Conservation (phyloP, 257 asterid species). For the Solanum piurae region DNA sequence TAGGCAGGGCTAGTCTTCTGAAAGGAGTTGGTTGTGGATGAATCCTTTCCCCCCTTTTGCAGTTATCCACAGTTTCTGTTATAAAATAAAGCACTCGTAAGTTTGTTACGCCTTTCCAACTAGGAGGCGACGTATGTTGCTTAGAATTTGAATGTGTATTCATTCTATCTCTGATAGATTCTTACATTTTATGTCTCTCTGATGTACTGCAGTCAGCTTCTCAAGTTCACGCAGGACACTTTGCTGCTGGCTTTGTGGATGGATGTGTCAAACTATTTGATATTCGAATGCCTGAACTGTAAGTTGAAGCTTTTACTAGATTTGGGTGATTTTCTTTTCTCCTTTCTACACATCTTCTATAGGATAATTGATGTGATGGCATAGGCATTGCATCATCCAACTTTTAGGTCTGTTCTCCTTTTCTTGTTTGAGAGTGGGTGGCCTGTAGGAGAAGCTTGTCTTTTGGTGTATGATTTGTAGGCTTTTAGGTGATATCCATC, state of each 20-base stretch:
- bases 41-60: not conserved
- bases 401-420: not conserved
- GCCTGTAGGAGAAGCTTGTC: not conserved
- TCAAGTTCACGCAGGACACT: conserved; percentile 84
- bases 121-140: not conserved
- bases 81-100: not conserved
- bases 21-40: not conserved
- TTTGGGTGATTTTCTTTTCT: not conserved
- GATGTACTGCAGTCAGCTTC: conserved; percentile 61
- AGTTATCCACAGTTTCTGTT: not conserved
- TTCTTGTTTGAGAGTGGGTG: not conserved
- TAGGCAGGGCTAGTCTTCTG: not conserved
- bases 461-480: not conserved
- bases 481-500: not conserved
- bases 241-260: conserved; percentile 85
- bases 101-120: not conserved
- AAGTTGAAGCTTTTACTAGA: conserved; percentile 19
- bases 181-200: not conserved
- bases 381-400: not conserved
- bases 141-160: not conserved
- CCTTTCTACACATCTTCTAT: not conserved
- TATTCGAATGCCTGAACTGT: conserved; percentile 76
- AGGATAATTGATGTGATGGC: not conserved
- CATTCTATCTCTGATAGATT: not conserved
- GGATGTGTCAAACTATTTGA: conserved; percentile 75